Percentiles rank a stretch among this genome's conserved stretches.
Conservation (phyloP, 2,329 filamentous ascomycete species). For the Ophiostoma sp. region DNA sequence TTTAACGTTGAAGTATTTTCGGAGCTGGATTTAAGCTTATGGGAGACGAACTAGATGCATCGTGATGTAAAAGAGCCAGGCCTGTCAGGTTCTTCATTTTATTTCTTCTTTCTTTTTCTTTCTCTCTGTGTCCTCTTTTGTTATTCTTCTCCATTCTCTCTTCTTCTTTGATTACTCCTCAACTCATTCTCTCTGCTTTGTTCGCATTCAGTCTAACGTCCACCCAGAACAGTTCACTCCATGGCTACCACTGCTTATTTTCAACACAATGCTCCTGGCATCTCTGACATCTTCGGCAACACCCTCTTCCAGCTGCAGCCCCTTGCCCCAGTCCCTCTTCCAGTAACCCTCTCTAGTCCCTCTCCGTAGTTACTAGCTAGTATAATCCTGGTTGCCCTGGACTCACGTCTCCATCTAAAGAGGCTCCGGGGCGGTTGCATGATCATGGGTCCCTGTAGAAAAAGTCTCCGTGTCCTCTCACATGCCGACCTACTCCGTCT, state of each 20-base stretch:
- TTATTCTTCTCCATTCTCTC: too few relatives aligned
- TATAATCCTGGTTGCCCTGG: not conserved
- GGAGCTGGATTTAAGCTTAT: not conserved
- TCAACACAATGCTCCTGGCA: not conserved
- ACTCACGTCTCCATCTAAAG: not conserved
- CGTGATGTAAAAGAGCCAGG: too few relatives aligned
- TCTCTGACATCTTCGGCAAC: constrained; percentile 15
- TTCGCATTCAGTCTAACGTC: not conserved
- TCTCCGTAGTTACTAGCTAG: not conserved
- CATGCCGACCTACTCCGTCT: too few relatives aligned
- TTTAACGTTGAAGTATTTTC: not conserved
- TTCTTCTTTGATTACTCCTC: not conserved
- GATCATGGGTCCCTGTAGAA: not conserved
- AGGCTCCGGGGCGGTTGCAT: constrained; percentile 8
- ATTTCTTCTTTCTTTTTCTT: not conserved
- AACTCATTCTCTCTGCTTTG: not conserved
- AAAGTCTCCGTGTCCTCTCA: not conserved
- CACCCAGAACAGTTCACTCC: too few relatives aligned
- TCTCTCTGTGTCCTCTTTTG: not conserved
- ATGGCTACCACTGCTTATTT: too few relatives aligned
- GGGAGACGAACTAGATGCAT: too few relatives aligned
- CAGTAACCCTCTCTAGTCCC: not conserved
- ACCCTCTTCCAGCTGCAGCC: constrained; percentile 11
- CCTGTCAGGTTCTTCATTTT: too few relatives aligned
- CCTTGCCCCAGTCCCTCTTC: not conserved